Conservation (phyloP, 306 rosid species). For the Quercus parvula region DNA sequence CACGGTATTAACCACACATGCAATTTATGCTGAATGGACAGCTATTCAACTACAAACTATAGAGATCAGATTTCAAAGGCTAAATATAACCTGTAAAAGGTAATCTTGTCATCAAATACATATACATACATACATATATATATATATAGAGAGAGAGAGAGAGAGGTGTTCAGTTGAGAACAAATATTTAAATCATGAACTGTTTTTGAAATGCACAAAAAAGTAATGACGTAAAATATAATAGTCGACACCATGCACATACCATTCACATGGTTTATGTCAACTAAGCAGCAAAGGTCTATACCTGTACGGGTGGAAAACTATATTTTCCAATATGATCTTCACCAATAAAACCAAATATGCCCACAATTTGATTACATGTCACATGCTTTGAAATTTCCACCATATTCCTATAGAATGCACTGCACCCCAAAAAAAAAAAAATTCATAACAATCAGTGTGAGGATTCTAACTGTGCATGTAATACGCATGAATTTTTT, state of each 20-base stretch:
- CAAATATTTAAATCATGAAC: not conserved
- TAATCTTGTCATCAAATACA: not conserved
- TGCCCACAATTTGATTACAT: slow-evolving; percentile 87
- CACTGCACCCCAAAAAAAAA: slow-evolving; percentile 40
- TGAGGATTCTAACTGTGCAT: not conserved
- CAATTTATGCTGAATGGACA: not conserved
- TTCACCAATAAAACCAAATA: slow-evolving; percentile 86
- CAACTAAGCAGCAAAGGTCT: slow-evolving; percentile 9
- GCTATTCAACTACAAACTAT: not conserved
- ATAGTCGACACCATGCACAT: not conserved
- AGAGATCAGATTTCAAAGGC: not conserved
- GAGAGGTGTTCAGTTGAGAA: not conserved
- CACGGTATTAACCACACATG: not conserved
- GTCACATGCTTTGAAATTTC: slow-evolving; percentile 79
- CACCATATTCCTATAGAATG: slow-evolving; percentile 82
- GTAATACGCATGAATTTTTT: not conserved
- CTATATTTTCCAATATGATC: slow-evolving; percentile 95
- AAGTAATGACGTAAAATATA: not conserved
- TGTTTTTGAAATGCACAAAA: not conserved
- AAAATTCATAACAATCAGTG: not conserved
- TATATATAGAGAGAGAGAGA: not conserved
- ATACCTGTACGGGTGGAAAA: slow-evolving; percentile 94
- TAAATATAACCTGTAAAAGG: not conserved
- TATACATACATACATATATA: too few species aligned
- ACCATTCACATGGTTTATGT: not conserved